These are phyloP conservation scores for Oryza rufipogon DNA, from an alignment of 176 grass and related monocot genomes.

Conservation along the genomic window DNA sequence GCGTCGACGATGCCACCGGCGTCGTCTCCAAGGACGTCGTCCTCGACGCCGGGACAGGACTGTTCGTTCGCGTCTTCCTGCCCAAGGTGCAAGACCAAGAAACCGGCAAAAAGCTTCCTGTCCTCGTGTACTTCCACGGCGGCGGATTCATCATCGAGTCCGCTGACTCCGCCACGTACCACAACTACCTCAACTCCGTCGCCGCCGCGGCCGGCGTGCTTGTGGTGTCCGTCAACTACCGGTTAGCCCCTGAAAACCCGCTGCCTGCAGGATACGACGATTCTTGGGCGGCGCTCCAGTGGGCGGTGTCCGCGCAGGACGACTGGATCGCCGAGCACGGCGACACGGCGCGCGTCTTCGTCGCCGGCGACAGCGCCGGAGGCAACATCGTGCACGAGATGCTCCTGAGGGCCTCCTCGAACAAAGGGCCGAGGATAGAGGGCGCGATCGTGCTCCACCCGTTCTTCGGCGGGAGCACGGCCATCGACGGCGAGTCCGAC, in stretches of 20 bases:
- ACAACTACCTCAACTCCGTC: constrained; percentile 41
- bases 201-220: constrained; percentile 40
- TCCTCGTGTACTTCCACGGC: constrained; percentile 50
- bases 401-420: constrained; percentile 26
- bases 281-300: constrained; percentile 44
- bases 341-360: constrained; percentile 47
- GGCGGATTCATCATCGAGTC: constrained; percentile 54
- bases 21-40: constrained; percentile 73
- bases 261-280: constrained; percentile 60
- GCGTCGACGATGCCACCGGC: constrained; percentile 54
- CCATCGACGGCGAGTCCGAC: constrained; percentile 35
- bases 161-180: constrained; percentile 38
- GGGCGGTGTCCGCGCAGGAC: constrained; percentile 45
- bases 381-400: constrained; percentile 67
- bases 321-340: constrained; percentile 56
- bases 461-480: constrained; percentile 49
- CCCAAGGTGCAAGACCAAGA: constrained; percentile 27
- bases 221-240: constrained; percentile 46
- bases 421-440: constrained; percentile 19
- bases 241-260: constrained; percentile 58
- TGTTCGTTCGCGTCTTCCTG: constrained; percentile 61
- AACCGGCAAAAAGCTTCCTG: constrained; percentile 38
- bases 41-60: constrained; percentile 43
- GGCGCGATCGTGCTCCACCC: constrained; percentile 63
- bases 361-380: constrained; percentile 68